Evolutionary conservation across 1,139 yeast genomes (phyloP).

Genomic region (Suhomyces panamericanus): DNA sequence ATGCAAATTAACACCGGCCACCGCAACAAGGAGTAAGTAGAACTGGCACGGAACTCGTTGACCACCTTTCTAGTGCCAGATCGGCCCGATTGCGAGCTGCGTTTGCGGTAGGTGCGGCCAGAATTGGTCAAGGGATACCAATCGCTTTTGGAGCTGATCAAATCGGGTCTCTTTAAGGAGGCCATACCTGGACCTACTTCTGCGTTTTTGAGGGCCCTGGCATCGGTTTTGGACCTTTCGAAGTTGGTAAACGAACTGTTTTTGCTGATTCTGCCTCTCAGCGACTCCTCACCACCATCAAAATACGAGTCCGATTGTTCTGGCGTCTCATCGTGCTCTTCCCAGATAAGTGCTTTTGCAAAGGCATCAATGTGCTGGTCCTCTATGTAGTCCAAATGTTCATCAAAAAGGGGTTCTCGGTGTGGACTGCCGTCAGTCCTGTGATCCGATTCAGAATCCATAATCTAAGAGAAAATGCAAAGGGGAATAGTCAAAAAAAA

Average conservation of each 20-base stretch:
- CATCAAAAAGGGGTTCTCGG: constrained; percentile 25
- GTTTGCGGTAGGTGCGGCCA: constrained; percentile 11
- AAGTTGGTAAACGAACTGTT: constrained; percentile 3
- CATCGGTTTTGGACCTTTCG: constrained; percentile 8
- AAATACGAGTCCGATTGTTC: constrained; percentile 3
- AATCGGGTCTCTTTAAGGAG: constrained; percentile 20
- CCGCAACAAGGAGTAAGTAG: constrained; percentile 55
- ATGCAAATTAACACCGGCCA: constrained; percentile 64
- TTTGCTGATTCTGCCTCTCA: constrained; percentile 5
- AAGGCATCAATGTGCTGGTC: constrained; percentile 42
- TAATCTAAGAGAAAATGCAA: neutral
- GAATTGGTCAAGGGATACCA: constrained; percentile 61
- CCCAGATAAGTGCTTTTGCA: constrained; percentile 45
- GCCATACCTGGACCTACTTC: constrained; percentile 1
- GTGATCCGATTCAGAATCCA: neutral
- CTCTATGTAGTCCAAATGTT: constrained; percentile 35
- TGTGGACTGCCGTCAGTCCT: neutral
- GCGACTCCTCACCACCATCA: neutral
- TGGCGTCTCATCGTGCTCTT: constrained; percentile 25
- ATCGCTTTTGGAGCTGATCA: constrained; percentile 61
- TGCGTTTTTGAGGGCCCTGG: neutral
- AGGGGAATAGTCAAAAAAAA: neutral
- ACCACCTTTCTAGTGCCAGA: constrained; percentile 25
- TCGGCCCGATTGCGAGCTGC: constrained; percentile 7
- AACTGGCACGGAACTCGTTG: constrained; percentile 48